phyloP scores from a whole-genome alignment of 2,329 filamentous ascomycete species.

The Pseudogymnoascus sp. region DNA sequence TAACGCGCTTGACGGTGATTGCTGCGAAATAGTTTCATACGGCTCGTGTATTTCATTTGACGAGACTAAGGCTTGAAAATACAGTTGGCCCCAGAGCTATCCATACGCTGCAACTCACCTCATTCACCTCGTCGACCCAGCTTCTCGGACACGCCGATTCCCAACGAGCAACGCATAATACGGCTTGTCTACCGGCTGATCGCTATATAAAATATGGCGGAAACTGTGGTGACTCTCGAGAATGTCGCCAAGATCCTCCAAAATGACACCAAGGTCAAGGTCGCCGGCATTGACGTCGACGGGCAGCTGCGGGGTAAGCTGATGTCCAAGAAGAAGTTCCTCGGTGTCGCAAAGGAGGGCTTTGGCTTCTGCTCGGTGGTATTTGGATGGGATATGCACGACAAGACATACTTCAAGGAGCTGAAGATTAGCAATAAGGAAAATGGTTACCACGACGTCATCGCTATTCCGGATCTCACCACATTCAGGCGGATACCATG shows the following conservation, averaged over 20 bases:
- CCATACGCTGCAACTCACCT: neutral
- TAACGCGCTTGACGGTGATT: neutral
- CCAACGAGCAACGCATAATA: neutral
- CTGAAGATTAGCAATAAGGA: constrained; percentile 81
- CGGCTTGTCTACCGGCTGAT: neutral
- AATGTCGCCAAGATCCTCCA: constrained; percentile 49
- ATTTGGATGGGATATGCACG: constrained; percentile 97
- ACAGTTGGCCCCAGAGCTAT: neutral
- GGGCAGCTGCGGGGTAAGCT: constrained; percentile 83
- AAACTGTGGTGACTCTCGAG: neutral
- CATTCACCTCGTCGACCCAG: neutral
- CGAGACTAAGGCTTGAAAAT: neutral
- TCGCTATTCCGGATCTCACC: constrained; percentile 71
- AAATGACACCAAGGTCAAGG: constrained; percentile 72
- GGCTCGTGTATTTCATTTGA: neutral
- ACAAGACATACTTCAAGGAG: constrained; percentile 79
- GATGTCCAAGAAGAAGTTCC: constrained; percentile 86
- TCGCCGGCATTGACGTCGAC: constrained; percentile 82
- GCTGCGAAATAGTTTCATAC: neutral
- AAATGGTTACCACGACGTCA: constrained; percentile 81
- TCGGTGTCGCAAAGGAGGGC: constrained; percentile 70
- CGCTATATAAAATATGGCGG: neutral
- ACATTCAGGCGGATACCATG: constrained; percentile 82
- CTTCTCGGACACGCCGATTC: neutral
- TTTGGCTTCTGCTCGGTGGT: constrained; percentile 94